Percentiles rank a stretch among this genome's conserved stretches.
These are phyloP conservation scores for Trichocomaceae sp. DNA, from an alignment of 2,329 filamentous ascomycete genomes.

Conservation along the genomic window DNA sequence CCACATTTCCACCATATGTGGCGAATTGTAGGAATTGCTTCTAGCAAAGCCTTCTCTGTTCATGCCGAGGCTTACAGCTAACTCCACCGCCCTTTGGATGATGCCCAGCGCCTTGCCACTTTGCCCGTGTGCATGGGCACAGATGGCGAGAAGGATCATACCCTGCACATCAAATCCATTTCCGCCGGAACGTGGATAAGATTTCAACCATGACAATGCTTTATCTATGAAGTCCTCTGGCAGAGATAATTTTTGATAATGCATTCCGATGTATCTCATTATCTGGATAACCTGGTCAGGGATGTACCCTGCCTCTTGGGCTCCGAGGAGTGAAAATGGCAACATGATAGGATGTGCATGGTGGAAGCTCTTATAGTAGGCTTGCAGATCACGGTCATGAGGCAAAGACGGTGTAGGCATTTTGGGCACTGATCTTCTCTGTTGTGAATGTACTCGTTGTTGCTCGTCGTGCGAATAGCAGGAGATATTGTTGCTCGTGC, in stretches of 20 bases:
- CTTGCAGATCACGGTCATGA: slow-evolving; percentile 30
- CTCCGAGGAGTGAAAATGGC: slow-evolving; percentile 30
- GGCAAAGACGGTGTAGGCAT: slow-evolving; percentile 9
- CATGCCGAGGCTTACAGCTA: slow-evolving; percentile 67
- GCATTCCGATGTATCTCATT: slow-evolving; percentile 47
- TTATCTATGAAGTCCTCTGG: slow-evolving; percentile 17
- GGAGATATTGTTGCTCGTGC: not conserved
- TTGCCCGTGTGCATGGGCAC: slow-evolving; percentile 23
- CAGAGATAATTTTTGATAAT: slow-evolving; percentile 35
- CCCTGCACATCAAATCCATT: slow-evolving; percentile 29
- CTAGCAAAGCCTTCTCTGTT: slow-evolving; percentile 55
- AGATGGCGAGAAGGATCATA: slow-evolving; percentile 26
- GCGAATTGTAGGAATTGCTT: slow-evolving; percentile 43
- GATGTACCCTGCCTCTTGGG: slow-evolving; percentile 26
- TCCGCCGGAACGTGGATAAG: slow-evolving; percentile 11
- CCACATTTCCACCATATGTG: slow-evolving; percentile 71
- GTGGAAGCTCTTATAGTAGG: slow-evolving; percentile 49
- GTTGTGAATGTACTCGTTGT: not conserved
- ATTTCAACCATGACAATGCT: slow-evolving; percentile 9
- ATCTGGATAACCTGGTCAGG: slow-evolving; percentile 40
- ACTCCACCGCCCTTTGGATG: slow-evolving; percentile 57
- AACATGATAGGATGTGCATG: slow-evolving; percentile 47
- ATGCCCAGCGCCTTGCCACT: slow-evolving; percentile 20
- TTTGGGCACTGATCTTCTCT: not conserved
- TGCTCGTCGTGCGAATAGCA: not conserved